Evolutionary conservation across 2,329 filamentous ascomycete species (phyloP), one percentile per base, ranked within the genome.

Genomic region (Beauveria rudraprayagi): DNA sequence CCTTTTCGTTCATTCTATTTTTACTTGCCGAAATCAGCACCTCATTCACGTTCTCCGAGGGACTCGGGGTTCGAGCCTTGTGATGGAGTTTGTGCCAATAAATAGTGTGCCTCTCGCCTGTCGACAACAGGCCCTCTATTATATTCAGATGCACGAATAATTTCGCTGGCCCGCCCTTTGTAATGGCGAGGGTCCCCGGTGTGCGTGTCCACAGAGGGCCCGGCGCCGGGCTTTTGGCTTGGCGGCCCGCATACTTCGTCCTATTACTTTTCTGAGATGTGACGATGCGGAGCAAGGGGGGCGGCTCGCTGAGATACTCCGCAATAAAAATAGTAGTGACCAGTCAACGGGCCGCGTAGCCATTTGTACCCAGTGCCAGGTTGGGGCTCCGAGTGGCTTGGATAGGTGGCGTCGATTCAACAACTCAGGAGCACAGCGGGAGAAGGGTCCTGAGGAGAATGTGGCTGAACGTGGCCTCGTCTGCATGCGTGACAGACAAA

Each of bases 261-360:
- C 10, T 51, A 17, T 44, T 3, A 24, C 26, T 26, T 60, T 59
- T 60, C 30, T 60, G 57, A 60, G 48, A 60, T 60, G 57, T 60
- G 57, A 60, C 40, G 48, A 60, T 46, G 48, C 40, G 56, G 56
- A 52, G 37, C 56, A 59, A 14, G 46, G 56, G 22, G 22, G 22
- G 16, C 9, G 16, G 10, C 37, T 41, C 22, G 19, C 34, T 34
- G 34, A 37, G 22, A 16, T 46, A 34, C 11, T 14, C 30, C 30
- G 30, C 14, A 34, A 34, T 34, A 5, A 34, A 34, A 34, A 34
- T 3, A 34, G 30, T 34, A 34, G 28, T 30, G 8, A 30, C 28
- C 28, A 46, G 40, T 60, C 56, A 60, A 53, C 40, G 48, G 48
- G 46, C 56, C 47, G 48, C 48, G 26, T 37, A 34, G 50, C 48